A percentile compares a stretch with the other conserved stretches of the same genome.
These are phyloP conservation scores for Tephrocybe sp. DNA, from an alignment of 768 basidiomycete genomes.

Conservation along the genomic window DNA sequence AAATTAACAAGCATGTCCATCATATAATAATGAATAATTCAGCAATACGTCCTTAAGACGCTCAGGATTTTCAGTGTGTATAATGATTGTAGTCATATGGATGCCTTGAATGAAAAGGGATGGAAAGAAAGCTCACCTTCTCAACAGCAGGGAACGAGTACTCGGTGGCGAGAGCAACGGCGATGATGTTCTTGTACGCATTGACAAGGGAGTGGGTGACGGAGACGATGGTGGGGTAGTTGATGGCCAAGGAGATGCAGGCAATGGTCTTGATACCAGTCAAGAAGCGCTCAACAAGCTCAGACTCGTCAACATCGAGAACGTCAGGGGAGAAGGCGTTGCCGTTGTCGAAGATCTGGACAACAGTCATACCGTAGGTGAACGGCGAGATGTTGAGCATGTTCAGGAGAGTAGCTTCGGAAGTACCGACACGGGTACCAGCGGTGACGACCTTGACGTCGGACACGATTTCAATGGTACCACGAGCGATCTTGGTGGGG, in stretches of 20 bases:
- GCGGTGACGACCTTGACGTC: conserved; percentile 94
- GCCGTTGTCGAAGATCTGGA: conserved; percentile 94
- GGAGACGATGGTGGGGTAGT: conserved; percentile 95
- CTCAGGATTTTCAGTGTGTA: conserved; percentile 89
- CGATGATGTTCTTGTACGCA: conserved; percentile 97
- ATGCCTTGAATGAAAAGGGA: conserved; percentile 6
- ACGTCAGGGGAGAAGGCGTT: conserved; percentile 88
- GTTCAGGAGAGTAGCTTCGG: conserved; percentile 98
- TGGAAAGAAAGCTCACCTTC: conserved; percentile 57
- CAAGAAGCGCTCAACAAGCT: conserved; percentile 89
- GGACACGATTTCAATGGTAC: conserved; percentile 98
- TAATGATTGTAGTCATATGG: conserved; percentile 33
- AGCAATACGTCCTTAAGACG: conserved; percentile 41
- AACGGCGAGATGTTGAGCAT: conserved; percentile 99
- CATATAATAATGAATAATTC: conserved; percentile 25
- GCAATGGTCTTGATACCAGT: conserved; percentile 94
- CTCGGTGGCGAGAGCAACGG: conserved; percentile 85
- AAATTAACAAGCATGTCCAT: conserved; percentile 22
- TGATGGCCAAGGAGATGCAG: conserved; percentile 90
- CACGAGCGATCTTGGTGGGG: conserved; percentile 99
- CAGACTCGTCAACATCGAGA: conserved; percentile 89
- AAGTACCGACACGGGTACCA: conserved; percentile 91
- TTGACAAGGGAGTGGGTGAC: conserved; percentile 95
- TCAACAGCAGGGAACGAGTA: conserved; percentile 93
- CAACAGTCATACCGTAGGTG: conserved; percentile 99